Percentiles rank a stretch among this genome's conserved stretches.
Evolutionary conservation across 441 rosid species (phyloP).

Genomic region (Pelargonium fulgidum): DNA sequence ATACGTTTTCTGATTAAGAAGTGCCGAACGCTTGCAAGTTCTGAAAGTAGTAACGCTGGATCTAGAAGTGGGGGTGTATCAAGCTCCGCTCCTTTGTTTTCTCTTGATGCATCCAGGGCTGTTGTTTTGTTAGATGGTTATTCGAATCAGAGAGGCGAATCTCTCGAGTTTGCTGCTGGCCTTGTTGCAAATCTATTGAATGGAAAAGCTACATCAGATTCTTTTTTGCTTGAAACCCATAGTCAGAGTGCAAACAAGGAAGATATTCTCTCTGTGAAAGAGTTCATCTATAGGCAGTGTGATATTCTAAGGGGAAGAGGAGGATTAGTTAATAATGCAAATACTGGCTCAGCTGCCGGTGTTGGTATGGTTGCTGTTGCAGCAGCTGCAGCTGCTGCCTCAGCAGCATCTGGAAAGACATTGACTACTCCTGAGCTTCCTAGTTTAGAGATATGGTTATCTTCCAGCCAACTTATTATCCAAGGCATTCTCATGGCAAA

Average conservation of each 20-base stretch:
- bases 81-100: constrained; percentile 61
- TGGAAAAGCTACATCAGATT: constrained; percentile 63
- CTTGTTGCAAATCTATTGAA: constrained; percentile 72
- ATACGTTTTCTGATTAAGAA: constrained; percentile 72
- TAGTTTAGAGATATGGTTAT: constrained; percentile 53
- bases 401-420: constrained; percentile 58
- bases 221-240: constrained; percentile 66
- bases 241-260: constrained; percentile 51
- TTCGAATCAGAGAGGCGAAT: constrained; percentile 42
- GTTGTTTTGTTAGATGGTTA: constrained; percentile 57
- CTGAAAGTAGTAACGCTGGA: constrained; percentile 49
- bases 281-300: constrained; percentile 59
- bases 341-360: constrained; percentile 51
- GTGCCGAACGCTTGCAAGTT: constrained; percentile 55
- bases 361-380: constrained; percentile 83
- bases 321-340: constrained; percentile 41
- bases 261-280: constrained; percentile 57
- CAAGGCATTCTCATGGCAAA: constrained; percentile 56
- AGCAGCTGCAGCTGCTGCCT: constrained; percentile 84
- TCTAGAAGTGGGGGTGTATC: constrained; percentile 53
- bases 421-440: constrained; percentile 56
- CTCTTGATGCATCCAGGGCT: constrained; percentile 69
- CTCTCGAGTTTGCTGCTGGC: constrained; percentile 56
- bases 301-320: constrained; percentile 81
- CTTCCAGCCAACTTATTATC: constrained; percentile 52